Evolutionary conservation across 345 rosid species (phyloP).

Genomic region (Isatis tinctoria): DNA sequence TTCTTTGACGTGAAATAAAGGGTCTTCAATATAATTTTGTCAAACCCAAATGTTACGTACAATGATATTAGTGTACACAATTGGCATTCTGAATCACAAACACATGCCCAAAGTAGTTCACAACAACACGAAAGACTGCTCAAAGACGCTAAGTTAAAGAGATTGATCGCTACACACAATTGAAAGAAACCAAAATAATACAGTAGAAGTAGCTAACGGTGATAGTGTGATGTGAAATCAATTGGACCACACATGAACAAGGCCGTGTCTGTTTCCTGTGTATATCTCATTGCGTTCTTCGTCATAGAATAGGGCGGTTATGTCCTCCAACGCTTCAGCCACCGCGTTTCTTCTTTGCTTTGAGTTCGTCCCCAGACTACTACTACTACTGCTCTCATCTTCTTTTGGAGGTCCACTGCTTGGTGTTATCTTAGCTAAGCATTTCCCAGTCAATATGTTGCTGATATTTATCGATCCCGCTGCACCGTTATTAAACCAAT

Average conservation of each 20-base stretch:
- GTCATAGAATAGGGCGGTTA: constrained; percentile 84
- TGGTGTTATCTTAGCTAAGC: constrained; percentile 80
- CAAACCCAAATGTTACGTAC: constrained; percentile 31
- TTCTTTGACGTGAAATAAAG: not conserved
- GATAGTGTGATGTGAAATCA: constrained; percentile 45
- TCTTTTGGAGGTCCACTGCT: constrained; percentile 50
- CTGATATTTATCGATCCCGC: constrained; percentile 91
- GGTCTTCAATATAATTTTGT: constrained; percentile 3
- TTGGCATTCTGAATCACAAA: constrained; percentile 18
- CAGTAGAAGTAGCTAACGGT: constrained; percentile 12
- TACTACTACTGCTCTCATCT: constrained; percentile 41
- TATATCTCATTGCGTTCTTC: constrained; percentile 95
- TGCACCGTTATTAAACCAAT: constrained; percentile 20
- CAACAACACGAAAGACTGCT: constrained; percentile 12
- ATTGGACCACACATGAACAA: constrained; percentile 92
- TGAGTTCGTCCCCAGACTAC: constrained; percentile 26
- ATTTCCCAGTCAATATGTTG: constrained; percentile 93
- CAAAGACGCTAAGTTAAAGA: constrained; percentile 16
- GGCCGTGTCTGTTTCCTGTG: constrained; percentile 77
- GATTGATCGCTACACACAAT: constrained; percentile 31
- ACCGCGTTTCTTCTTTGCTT: constrained; percentile 54
- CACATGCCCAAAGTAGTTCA: constrained; percentile 24
- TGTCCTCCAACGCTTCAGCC: constrained; percentile 81
- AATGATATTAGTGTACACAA: constrained; percentile 21
- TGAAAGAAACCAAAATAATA: constrained; percentile 15